Percentiles rank a stretch among this genome's conserved stretches.
These are phyloP conservation scores for Lablab purpureus DNA, from an alignment of 306 rosid genomes.

Conservation along the genomic window DNA sequence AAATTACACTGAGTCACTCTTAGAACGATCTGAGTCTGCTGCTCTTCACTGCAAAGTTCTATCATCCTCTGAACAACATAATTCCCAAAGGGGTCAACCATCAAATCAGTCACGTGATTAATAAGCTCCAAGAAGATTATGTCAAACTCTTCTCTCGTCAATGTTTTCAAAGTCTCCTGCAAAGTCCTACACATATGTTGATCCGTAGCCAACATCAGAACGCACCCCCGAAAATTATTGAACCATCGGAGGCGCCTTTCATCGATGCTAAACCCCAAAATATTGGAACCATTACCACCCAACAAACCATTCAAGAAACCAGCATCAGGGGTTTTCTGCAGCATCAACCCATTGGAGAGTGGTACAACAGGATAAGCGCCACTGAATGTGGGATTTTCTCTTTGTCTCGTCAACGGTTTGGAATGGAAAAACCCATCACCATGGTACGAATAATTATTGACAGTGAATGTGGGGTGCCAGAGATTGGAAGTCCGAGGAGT, in stretches of 20 bases:
- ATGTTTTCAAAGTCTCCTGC: conserved; percentile 46
- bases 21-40: conserved; percentile 54
- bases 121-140: conserved; percentile 52
- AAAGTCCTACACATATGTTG: conserved; percentile 51
- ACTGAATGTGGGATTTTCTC: background rate
- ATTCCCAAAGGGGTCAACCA: conserved; percentile 61
- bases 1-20: conserved; percentile 21
- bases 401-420: conserved; percentile 12
- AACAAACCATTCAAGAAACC: background rate
- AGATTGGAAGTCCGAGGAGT: conserved; percentile 15
- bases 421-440: conserved; percentile 9
- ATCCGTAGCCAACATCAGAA: conserved; percentile 54
- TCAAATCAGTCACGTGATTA: conserved; percentile 46
- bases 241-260: conserved; percentile 28
- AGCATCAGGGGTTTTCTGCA: background rate
- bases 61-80: conserved; percentile 67
- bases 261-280: conserved; percentile 1
- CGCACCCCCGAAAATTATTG: conserved; percentile 36
- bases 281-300: background rate
- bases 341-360: conserved; percentile 19
- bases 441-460: background rate
- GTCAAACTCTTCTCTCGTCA: conserved; percentile 33
- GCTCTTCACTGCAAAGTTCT: conserved; percentile 59
- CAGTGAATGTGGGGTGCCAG: background rate
- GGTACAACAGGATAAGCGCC: background rate